Evolutionary conservation across 2,329 filamentous ascomycete species (phyloP), one percentile per base, ranked within the genome.

Genomic region (Gaeumannomyces tritici): DNA sequence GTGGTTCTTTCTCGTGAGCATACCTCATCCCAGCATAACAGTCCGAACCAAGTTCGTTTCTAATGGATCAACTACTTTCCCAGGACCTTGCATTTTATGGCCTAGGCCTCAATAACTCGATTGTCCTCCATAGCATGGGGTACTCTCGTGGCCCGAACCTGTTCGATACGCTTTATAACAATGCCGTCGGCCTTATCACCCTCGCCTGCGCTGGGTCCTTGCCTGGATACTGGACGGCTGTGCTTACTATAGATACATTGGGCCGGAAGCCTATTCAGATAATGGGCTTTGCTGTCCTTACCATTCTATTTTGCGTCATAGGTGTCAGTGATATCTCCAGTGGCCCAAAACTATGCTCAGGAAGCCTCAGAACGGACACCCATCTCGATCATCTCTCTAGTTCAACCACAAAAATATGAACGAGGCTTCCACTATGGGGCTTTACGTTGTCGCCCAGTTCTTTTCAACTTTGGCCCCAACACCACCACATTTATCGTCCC

Each of bases 201-300:
- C 75, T 93, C 33, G 83, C 89, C 64, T 90, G 88, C 68, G 90
- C 90, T 7, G 90, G 90, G 51, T 86, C 89, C 18, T 84, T 93
- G 5, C 90, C 90, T 0, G 90, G 90, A 15, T 93, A 93, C 76
- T 92, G 89, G 89, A 81, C 88, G 12, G 89, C 89, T 1, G 83
- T 93, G 31, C 79, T 88, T 15, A 85, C 84, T 1, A 84, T 92
- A 64, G 90, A 93, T 73, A 90, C 83, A 1, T 68, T 93, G 21
- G 90, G 90, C 12, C 88, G 90, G 64, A 93, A 91, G 73, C 82
- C 89, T 0, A 87, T 95, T 29, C 91, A 91, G 72, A 72, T 89
- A 2, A 70, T 81, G 57, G 86, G 86, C 21, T 89, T 89, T 71
- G 67, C 79, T 2, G 69, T 88, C 21, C 76, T 89, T 5, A 88